These are phyloP conservation scores for Tetracladium marchalianum DNA, from an alignment of 495 filamentous ascomycete genomes.

Conservation along the genomic window DNA sequence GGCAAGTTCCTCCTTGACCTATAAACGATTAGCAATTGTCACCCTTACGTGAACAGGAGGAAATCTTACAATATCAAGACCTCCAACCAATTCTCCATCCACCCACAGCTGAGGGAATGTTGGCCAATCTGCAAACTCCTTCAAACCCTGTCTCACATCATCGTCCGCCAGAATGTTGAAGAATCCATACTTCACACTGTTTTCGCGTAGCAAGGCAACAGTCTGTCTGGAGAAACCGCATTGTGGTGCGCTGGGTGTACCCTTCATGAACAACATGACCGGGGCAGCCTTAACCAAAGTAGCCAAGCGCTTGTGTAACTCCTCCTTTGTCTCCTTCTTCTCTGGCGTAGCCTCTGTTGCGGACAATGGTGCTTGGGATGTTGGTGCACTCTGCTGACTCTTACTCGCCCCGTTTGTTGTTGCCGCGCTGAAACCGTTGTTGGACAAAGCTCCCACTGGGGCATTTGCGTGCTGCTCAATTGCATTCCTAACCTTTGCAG, in stretches of 20 bases:
- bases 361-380: conserved; percentile 33
- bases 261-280: conserved; percentile 96
- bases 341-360: conserved; percentile 27
- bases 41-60: neutral
- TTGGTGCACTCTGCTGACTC: conserved; percentile 34
- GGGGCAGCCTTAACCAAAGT: conserved; percentile 88
- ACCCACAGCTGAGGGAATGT: conserved; percentile 52
- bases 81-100: conserved; percentile 34
- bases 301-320: conserved; percentile 62
- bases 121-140: conserved; percentile 93
- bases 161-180: conserved; percentile 98
- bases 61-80: conserved; percentile 83
- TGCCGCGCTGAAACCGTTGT: conserved; percentile 17
- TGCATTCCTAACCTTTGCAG: conserved; percentile 64
- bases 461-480: conserved; percentile 64
- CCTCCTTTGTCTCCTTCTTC: conserved; percentile 59
- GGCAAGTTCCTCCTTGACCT: conserved; percentile 53
- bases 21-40: neutral
- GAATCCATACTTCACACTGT: conserved; percentile 90
- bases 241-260: conserved; percentile 82
- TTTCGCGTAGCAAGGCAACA: conserved; percentile 75
- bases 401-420: conserved; percentile 21
- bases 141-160: conserved; percentile 90
- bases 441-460: conserved; percentile 19
- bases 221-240: conserved; percentile 91